Conservation (phyloP, 1,284 basidiomycete genomes). For the Ceratobasidium sp. region DNA sequence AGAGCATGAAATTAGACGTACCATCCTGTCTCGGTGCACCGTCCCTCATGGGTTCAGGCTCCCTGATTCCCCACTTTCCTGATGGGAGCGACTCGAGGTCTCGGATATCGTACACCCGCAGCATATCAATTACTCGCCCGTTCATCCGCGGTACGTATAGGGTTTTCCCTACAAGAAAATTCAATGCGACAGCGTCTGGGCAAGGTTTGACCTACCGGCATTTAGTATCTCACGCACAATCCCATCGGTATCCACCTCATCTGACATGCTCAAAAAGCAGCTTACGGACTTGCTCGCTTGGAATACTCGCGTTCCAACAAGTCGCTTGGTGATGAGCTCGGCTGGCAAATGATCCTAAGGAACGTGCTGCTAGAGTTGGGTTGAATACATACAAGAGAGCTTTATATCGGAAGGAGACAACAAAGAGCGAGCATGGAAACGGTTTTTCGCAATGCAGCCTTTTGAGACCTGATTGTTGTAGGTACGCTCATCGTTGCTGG, state of each 20-base stretch:
- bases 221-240: conserved; percentile 37
- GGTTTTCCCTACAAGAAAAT: conserved; percentile 36
- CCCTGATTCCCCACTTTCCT: conserved; percentile 42
- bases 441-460: conserved; percentile 19
- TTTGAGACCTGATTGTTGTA: conserved; percentile 27
- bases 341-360: conserved; percentile 27
- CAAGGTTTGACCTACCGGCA: neutral
- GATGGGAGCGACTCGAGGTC: conserved; percentile 30
- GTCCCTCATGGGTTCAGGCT: conserved; percentile 38
- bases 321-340: conserved; percentile 34
- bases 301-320: conserved; percentile 35
- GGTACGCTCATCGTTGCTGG: conserved; percentile 2
- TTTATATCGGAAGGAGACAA: conserved; percentile 17
- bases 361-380: neutral
- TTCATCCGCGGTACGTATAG: conserved; percentile 42
- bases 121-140: conserved; percentile 39
- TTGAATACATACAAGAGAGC: conserved; percentile 8
- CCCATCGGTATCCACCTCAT: conserved; percentile 41
- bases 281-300: conserved; percentile 40
- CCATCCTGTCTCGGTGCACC: conserved; percentile 36
- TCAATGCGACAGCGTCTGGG: neutral
- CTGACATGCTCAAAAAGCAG: conserved; percentile 41
- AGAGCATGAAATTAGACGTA: neutral
- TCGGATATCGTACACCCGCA: conserved; percentile 40
- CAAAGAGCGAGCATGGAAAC: conserved; percentile 24